Base-by-base conservation (phyloP, 495 filamentous ascomycete genomes). In the Bacidia rubella region DNA sequence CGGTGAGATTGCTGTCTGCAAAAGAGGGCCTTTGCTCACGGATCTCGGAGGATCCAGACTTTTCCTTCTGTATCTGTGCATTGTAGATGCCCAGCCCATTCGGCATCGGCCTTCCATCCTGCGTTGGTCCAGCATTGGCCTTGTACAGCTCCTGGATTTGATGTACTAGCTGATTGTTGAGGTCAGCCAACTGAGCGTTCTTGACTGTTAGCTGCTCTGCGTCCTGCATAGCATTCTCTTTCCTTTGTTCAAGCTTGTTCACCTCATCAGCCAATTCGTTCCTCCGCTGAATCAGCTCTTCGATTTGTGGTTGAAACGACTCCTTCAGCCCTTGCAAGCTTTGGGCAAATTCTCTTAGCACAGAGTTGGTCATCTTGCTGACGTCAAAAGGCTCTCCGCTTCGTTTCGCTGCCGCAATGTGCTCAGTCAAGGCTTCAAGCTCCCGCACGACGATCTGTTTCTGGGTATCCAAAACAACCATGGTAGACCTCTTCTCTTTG, bases 381-480 rank as follows among this genome's bases (percentile, higher is more conserved):
- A 85, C 69, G 60, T 89, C 83, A 52, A 89, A 69, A 11, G 84
- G 79, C 51, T 82, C 74, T 40, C 65, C 71, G 56, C 70, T 76
- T 19, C 80, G 75, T 65, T 85, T 87, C 46, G 72, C 86, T 63
- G 73, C 72, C 56, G 79, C 77, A 11, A 86, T 70, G 53, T 83
- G 78, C 21, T 92, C 86, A 4, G 89, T 87, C 55, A 97, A 77
- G 11, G 89, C 81, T 54, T 90, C 85, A 21, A 99, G 74, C 62
- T 99, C 90, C 20, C 87, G 82, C 52, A 99, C 79, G 61, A 95
- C 88, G 58, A 96, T 88, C 65, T 99, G 93, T 23, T 89, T 84
- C 67, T 95, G 86, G 1, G 89, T 87, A 65, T 97, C 90, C 20
- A 99, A 73, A 11, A 90, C 85, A n/a, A 92, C 90, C 61, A 99